Percentiles rank a stretch among this genome's conserved stretches.
Conservation (phyloP, 2,329 filamentous ascomycete genomes). For the Epicoccum nigrum region DNA sequence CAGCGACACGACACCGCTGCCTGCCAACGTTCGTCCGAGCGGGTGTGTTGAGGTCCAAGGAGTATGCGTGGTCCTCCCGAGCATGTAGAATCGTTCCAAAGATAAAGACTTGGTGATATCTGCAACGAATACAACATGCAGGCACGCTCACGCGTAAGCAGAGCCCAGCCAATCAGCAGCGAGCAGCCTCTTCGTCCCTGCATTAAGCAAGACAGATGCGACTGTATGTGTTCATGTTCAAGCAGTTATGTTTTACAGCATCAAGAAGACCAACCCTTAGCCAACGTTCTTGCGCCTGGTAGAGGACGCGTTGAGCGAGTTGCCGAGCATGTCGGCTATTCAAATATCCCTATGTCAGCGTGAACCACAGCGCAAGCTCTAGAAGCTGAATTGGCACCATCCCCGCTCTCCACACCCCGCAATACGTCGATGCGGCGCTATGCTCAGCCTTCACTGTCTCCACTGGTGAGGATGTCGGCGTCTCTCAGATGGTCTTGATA, state of each 20-base stretch:
- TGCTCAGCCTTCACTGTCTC: slow-evolving; percentile 10
- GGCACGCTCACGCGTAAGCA: background rate
- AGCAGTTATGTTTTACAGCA: no score
- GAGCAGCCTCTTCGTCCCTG: background rate
- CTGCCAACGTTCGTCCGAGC: background rate
- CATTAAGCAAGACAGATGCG: background rate
- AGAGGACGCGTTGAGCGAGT: background rate
- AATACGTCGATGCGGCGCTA: slow-evolving; percentile 5
- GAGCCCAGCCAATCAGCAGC: slow-evolving; percentile 5
- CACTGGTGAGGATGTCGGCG: background rate
- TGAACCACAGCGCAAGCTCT: background rate
- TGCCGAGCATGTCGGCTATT: slow-evolving; percentile 12
- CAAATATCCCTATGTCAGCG: slow-evolving; percentile 1
- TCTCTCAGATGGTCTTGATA: background rate
- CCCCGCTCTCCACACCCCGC: slow-evolving; percentile 1
- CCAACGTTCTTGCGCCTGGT: background rate
- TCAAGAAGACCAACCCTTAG: no score
- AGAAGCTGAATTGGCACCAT: slow-evolving; percentile 9
- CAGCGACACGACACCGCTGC: background rate
- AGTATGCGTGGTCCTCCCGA: background rate
- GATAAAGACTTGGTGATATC: background rate
- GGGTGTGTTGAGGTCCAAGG: background rate
- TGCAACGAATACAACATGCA: background rate
- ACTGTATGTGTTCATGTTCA: no score
- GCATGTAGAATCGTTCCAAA: background rate